phyloP scores from a whole-genome alignment of 1,139 yeast genomes.

The Sugiyamaella paludigena region DNA sequence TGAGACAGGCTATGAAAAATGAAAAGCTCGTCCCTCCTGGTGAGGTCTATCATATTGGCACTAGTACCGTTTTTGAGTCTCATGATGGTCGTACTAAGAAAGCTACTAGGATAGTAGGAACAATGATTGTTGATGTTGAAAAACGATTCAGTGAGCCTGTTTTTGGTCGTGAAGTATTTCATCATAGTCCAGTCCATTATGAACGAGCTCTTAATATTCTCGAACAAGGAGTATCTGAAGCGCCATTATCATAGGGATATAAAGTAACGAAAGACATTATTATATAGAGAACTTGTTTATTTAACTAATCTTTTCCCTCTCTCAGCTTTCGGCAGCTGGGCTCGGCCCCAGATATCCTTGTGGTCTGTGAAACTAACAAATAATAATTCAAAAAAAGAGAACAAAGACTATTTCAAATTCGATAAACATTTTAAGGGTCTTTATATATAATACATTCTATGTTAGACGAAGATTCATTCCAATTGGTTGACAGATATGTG shows the following conservation, averaged over 20 bases:
- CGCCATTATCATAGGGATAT: conserved; percentile 20
- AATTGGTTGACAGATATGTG: no score
- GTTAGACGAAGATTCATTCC: no score
- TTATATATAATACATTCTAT: no score
- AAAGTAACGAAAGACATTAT: not conserved
- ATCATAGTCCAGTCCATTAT: conserved; percentile 38
- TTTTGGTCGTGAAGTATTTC: conserved; percentile 38
- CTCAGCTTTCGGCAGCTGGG: no score
- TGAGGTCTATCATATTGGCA: conserved; percentile 32
- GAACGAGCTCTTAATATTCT: conserved; percentile 34
- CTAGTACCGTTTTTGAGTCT: conserved; percentile 27
- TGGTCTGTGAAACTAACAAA: no score
- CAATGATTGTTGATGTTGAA: conserved; percentile 34
- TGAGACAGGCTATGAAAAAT: conserved; percentile 33
- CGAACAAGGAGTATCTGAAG: conserved; percentile 30
- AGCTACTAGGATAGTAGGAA: conserved; percentile 27
- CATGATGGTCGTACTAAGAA: conserved; percentile 35
- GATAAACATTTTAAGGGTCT: no score
- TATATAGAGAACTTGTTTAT: no score
- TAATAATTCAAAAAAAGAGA: no score
- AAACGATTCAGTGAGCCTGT: conserved; percentile 37
- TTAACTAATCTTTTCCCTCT: not conserved
- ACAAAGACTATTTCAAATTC: no score
- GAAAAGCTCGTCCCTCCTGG: conserved; percentile 40
- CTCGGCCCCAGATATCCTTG: no score